Evolutionary conservation across 139 green algal genomes (phyloP).

Genomic region (Trebouxia sp.): DNA sequence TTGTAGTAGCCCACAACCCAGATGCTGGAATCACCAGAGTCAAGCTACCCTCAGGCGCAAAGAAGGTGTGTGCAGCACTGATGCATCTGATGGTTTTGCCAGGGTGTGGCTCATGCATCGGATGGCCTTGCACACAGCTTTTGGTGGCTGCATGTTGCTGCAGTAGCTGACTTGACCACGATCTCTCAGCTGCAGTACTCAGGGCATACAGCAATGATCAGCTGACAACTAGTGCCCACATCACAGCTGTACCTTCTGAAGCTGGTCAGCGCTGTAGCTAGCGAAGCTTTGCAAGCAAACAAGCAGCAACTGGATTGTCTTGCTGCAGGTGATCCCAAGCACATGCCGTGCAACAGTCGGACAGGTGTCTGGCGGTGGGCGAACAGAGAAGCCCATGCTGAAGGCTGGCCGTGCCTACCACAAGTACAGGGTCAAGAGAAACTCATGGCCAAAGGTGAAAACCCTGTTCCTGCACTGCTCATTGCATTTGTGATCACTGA

Average conservation of each 20-base stretch:
- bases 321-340: constrained; percentile 81
- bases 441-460: constrained; percentile 84
- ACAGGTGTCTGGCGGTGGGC: constrained; percentile 95
- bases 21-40: constrained; percentile 96
- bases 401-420: constrained; percentile 96
- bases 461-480: neutral
- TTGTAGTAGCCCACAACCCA: constrained; percentile 98
- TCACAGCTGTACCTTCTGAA: too few species aligned
- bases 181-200: too few species aligned
- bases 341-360: constrained; percentile 93
- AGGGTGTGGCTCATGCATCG: neutral
- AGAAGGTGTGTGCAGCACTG: constrained; percentile 78
- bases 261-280: too few species aligned
- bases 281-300: too few species aligned
- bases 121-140: too few species aligned
- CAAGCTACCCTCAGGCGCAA: constrained; percentile 97
- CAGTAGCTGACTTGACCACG: too few species aligned
- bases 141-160: too few species aligned
- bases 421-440: constrained; percentile 98
- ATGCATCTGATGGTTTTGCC: too few species aligned
- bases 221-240: too few species aligned
- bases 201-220: too few species aligned
- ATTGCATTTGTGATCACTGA: neutral
- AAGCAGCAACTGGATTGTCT: too few species aligned
- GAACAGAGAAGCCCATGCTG: constrained; percentile 99